Percentiles rank a stretch among this genome's conserved stretches.
Conservation (phyloP, 345 rosid species). For the Sisymbrium irio region DNA sequence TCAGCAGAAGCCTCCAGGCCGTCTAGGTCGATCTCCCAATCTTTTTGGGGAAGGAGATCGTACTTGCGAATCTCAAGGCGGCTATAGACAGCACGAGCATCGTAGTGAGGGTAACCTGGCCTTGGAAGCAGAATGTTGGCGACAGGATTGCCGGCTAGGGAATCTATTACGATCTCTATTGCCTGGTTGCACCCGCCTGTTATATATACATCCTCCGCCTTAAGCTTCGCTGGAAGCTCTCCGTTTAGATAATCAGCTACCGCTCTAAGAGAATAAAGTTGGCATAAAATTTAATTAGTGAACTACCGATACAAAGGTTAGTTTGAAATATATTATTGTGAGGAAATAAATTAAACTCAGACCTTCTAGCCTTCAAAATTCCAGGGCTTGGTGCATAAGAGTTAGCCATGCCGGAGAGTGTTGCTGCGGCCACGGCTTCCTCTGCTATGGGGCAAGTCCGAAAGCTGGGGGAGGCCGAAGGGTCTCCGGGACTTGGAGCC, state of each 20-base stretch:
- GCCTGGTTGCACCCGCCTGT: slow-evolving; percentile 54
- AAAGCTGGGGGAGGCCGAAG: slow-evolving; percentile 48
- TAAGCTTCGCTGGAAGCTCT: slow-evolving; percentile 42
- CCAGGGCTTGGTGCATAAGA: slow-evolving; percentile 45
- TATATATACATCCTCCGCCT: slow-evolving; percentile 46
- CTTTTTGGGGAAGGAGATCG: slow-evolving; percentile 47
- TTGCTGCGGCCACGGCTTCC: slow-evolving; percentile 47
- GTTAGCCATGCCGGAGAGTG: slow-evolving; percentile 48
- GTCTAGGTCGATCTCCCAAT: slow-evolving; percentile 54
- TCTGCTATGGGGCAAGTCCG: slow-evolving; percentile 44
- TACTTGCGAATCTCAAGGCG: slow-evolving; percentile 42
- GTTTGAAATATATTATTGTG: neutral
- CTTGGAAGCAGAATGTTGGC: slow-evolving; percentile 45
- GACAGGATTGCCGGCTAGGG: slow-evolving; percentile 37
- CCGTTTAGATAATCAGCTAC: slow-evolving; percentile 44
- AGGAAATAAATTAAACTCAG: neutral
- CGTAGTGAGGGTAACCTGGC: slow-evolving; percentile 40
- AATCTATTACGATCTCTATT: slow-evolving; percentile 41
- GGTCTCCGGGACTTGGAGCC: slow-evolving; percentile 59
- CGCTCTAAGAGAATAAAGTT: slow-evolving; percentile 29
- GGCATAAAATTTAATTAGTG: neutral
- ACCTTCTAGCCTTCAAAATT: slow-evolving; percentile 56
- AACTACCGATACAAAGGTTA: neutral
- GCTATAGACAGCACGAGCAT: slow-evolving; percentile 28
- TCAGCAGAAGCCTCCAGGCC: slow-evolving; percentile 47